Conservation (phyloP, 2,329 filamentous ascomycete genomes). For the Aspergillus aculeatus region DNA sequence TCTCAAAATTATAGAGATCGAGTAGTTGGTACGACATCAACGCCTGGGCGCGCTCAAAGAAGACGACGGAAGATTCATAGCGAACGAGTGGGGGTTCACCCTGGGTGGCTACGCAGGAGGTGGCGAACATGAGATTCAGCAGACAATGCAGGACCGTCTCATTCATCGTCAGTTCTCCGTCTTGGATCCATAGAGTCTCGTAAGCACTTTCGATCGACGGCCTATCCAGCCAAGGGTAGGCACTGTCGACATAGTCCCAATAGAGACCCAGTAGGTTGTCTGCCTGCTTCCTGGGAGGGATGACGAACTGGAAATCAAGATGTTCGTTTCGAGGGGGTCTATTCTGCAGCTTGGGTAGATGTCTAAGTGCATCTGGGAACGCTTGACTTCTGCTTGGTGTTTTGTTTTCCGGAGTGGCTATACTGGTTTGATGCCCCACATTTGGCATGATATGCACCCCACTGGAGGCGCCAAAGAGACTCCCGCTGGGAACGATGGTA, state of each 20-base stretch:
- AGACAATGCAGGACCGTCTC: constrained; percentile 14
- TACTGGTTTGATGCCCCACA: too few relatives aligned
- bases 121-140: constrained; percentile 16
- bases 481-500: background rate
- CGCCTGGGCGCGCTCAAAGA: background rate
- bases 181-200: background rate
- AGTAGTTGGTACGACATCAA: background rate
- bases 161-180: constrained; percentile 10
- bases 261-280: background rate
- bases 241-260: constrained; percentile 1
- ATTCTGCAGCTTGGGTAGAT: background rate
- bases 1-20: constrained; percentile 1
- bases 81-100: constrained; percentile 2
- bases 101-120: constrained; percentile 13
- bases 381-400: background rate
- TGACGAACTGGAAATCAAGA: background rate
- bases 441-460: background rate
- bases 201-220: background rate
- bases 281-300: background rate
- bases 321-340: too few relatives aligned
- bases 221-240: background rate
- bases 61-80: background rate
- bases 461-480: background rate
- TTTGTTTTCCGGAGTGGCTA: background rate
- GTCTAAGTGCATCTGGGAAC: background rate